Evolutionary conservation across 257 asterid genomes (phyloP), one percentile per base, ranked within the genome.

Genomic region (Salvia hispanica): DNA sequence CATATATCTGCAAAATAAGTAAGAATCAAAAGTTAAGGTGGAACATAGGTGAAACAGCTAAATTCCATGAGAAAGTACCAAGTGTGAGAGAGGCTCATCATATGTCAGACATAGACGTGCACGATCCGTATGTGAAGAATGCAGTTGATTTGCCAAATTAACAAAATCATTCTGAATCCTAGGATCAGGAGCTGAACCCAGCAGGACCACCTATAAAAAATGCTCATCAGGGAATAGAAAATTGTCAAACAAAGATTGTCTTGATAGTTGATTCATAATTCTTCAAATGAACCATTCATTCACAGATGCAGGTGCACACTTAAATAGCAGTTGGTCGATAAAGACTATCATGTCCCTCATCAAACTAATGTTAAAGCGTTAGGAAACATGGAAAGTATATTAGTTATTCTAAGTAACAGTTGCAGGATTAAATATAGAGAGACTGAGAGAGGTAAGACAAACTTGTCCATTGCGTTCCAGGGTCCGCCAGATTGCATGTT

Each of bases 131-230:
- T 85, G 77, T 37, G 86, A 79, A 66, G 93, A 85, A 77, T 83
- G 97, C 82, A 94, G 82, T 36, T 94, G 87, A 77, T 89, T 91
- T 65, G 95, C 90, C 90, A 94, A 76, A 76, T 89, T 83, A 46
- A 88, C 89, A 79, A 94, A 94, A 14, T 94, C 98, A 52, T 81
- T 83, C 83, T 94, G 99, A 69, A 91, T 82, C 67, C 94, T 86
- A 66, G 91, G 95, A 78, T 94, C 99, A 42, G 99, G 99, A 71
- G 99, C 98, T 33, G 99, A 87, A 72, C 99, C 99, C 76, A 94
- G 78, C 79, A 94, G 83, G 55, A 94, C 92, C 71, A 94, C 93
- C 99, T 94, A 83, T 62, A 78, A 54, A 54, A 64, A 55, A 25
- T 45, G 40, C 47, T 62, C 66, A 39, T 76, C 66, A 86, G 80